Conservation (phyloP, 192 early-diverging fungal genomes). For the Glomus cerebriforme region DNA sequence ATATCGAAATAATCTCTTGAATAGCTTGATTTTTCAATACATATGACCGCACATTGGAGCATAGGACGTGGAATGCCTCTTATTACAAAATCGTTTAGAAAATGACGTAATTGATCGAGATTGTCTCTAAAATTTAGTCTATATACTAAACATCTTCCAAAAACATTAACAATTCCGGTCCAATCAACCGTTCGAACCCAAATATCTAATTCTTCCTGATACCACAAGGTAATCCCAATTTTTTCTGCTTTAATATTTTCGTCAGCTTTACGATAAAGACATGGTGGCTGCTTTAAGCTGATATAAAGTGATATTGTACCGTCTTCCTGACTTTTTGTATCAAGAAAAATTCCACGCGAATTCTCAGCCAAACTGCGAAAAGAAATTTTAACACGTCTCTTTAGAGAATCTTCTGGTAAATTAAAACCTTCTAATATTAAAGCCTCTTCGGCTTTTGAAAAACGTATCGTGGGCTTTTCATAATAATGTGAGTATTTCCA, state of each 20-base stretch:
- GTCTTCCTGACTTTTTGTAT: not conserved
- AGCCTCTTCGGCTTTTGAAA: not conserved
- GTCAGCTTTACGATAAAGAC: not conserved
- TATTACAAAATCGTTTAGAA: not conserved
- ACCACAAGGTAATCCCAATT: no score
- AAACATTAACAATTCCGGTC: not conserved
- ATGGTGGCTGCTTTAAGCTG: not conserved
- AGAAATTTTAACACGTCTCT: not conserved
- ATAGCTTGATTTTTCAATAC: not conserved
- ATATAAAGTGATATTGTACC: not conserved
- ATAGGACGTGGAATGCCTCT: not conserved
- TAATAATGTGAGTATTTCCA: not conserved
- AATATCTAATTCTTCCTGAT: not conserved
- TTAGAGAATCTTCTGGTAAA: not conserved
- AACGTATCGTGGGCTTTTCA: not conserved
- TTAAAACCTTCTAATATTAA: not conserved
- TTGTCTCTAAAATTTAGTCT: not conserved
- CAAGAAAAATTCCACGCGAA: not conserved
- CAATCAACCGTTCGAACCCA: conserved; percentile 18
- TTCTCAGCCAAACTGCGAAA: not conserved
- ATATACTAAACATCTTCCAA: conserved; percentile 20
- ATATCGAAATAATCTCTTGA: not conserved
- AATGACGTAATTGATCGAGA: not conserved
- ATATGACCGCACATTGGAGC: not conserved
- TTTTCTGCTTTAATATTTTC: not conserved